Conservation (phyloP, 2,329 filamentous ascomycete species). For the Diaporthe ilicicola region DNA sequence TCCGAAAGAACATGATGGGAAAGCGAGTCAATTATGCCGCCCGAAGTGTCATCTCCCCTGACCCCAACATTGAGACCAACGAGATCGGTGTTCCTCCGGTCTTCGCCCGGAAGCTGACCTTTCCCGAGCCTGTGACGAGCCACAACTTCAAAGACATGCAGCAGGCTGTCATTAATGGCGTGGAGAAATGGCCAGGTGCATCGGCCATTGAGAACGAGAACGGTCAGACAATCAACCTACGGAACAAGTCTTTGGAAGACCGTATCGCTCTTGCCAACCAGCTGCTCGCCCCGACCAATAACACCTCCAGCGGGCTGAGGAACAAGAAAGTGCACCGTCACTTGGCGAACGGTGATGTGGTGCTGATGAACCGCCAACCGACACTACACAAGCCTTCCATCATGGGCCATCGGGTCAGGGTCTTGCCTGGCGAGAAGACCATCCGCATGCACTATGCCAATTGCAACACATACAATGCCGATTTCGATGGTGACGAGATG, state of each 20-base stretch:
- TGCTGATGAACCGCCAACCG: constrained; percentile 98
- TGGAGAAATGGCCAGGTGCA: constrained; percentile 93
- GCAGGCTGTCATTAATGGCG: constrained; percentile 93
- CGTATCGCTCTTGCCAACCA: constrained; percentile 91
- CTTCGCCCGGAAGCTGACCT: constrained; percentile 94
- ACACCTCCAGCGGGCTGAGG: constrained; percentile 75
- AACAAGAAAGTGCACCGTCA: constrained; percentile 98
- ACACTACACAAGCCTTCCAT: constrained; percentile 99
- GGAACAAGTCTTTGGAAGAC: constrained; percentile 88
- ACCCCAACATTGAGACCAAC: constrained; percentile 98
- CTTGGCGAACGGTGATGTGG: constrained; percentile 94
- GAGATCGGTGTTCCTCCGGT: constrained; percentile 99
- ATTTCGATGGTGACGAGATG: constrained; percentile 99
- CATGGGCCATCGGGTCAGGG: constrained; percentile 95
- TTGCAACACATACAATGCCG: constrained; percentile 98
- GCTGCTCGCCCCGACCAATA: constrained; percentile 83
- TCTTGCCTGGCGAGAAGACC: constrained; percentile 93
- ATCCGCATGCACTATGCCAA: constrained; percentile 99
- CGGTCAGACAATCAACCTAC: constrained; percentile 87
- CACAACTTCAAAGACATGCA: constrained; percentile 97
- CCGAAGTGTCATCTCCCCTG: constrained; percentile 95
- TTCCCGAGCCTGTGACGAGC: constrained; percentile 95
- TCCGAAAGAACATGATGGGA: constrained; percentile 99
- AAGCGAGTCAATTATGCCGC: constrained; percentile 99
- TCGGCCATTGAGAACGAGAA: constrained; percentile 95